Evolutionary conservation across 768 basidiomycete species (phyloP).

Genomic region (Candolleomyces eurysporus): DNA sequence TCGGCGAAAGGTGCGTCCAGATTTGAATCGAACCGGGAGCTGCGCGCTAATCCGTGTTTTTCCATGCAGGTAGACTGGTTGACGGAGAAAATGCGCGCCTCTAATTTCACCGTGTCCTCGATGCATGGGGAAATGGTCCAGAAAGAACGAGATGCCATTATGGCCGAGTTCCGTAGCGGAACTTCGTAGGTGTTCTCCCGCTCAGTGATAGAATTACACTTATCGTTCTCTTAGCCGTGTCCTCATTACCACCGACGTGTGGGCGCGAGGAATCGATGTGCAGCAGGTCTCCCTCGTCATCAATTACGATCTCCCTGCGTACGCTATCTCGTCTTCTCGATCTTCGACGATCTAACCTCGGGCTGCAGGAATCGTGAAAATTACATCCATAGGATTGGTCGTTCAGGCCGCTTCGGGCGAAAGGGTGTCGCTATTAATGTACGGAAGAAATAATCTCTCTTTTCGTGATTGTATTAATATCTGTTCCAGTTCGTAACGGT

Average conservation of each 20-base stretch:
- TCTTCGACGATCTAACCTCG: not conserved
- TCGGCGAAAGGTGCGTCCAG: conserved; percentile 74
- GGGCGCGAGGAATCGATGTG: conserved; percentile 98
- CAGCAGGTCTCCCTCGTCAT: conserved; percentile 97
- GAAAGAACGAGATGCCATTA: conserved; percentile 93
- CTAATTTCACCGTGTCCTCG: conserved; percentile 96
- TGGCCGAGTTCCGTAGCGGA: conserved; percentile 94
- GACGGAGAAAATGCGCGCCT: conserved; percentile 97
- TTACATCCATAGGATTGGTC: conserved; percentile 99
- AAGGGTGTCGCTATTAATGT: conserved; percentile 99
- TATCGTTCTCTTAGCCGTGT: conserved; percentile 63
- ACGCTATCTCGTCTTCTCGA: conserved; percentile 27
- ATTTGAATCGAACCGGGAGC: conserved; percentile 2
- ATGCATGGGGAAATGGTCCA: conserved; percentile 98
- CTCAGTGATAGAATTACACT: conserved; percentile 12
- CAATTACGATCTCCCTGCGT: conserved; percentile 95
- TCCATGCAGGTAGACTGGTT: conserved; percentile 85
- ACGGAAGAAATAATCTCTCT: conserved; percentile 22
- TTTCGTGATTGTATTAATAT: conserved; percentile 7
- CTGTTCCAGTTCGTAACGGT: conserved; percentile 79
- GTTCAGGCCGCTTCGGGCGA: conserved; percentile 96
- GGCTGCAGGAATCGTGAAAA: conserved; percentile 86
- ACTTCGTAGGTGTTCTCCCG: conserved; percentile 62
- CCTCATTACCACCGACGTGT: conserved; percentile 93
- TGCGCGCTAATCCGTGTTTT: conserved; percentile 5